Evolutionary conservation across 768 basidiomycete species (phyloP).

Genomic region (Phlebiopsis flavidoalba): DNA sequence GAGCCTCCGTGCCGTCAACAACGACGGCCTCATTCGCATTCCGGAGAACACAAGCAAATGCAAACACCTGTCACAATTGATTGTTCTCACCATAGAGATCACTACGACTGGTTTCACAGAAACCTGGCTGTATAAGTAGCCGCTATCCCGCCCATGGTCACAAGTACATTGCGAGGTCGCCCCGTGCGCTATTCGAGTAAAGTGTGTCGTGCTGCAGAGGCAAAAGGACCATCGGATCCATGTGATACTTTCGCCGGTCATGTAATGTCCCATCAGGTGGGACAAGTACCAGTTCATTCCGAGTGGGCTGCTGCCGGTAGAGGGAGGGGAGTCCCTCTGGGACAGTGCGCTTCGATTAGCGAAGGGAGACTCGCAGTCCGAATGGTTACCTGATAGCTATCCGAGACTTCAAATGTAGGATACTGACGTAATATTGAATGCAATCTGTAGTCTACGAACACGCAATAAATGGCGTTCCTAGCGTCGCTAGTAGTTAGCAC

Average conservation of each 20-base stretch:
- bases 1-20: constrained; percentile 16
- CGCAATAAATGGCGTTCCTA: neutral
- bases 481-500: neutral
- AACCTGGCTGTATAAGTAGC: constrained; percentile 16
- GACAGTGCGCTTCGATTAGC: constrained; percentile 8
- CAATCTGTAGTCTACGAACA: neutral
- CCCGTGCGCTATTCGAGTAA: constrained; percentile 13
- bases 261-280: neutral
- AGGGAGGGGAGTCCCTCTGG: constrained; percentile 17
- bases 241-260: constrained; percentile 15
- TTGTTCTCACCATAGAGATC: constrained; percentile 19
- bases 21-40: constrained; percentile 11
- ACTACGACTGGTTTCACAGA: constrained; percentile 14
- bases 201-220: constrained; percentile 9
- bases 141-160: neutral
- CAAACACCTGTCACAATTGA: constrained; percentile 17
- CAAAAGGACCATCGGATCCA: constrained; percentile 15
- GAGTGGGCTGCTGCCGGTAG: constrained; percentile 19
- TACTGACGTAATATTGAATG: neutral
- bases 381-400: neutral
- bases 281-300: neutral
- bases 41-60: constrained; percentile 11
- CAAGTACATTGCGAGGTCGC: constrained; percentile 6
- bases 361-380: neutral
- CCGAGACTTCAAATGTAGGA: neutral